Percentiles rank a stretch among this genome's conserved stretches.
These are phyloP conservation scores for Elsinoe arachidis DNA, from an alignment of 2,329 filamentous ascomycete genomes.

Conservation along the genomic window DNA sequence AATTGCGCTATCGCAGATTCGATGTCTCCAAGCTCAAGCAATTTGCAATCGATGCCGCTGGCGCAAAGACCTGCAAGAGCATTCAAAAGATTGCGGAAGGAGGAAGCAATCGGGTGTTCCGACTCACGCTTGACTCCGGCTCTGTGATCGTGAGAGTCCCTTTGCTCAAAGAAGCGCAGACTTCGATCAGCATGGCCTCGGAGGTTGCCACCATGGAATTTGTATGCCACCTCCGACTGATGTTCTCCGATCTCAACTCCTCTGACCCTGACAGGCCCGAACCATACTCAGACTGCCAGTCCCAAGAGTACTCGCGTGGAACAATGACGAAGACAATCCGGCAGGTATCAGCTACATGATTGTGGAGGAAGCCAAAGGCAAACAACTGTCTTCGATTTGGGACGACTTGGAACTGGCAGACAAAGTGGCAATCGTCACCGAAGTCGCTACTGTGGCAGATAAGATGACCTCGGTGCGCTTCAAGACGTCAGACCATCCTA, in stretches of 20 bases:
- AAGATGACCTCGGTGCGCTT: too few species aligned
- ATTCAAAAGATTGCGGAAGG: neutral
- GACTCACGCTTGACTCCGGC: neutral
- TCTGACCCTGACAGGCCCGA: too few species aligned
- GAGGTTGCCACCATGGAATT: neutral
- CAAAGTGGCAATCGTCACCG: too few species aligned
- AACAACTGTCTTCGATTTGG: conserved; percentile 22
- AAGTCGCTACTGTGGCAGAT: too few species aligned
- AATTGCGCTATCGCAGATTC: neutral
- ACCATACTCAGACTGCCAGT: conserved; percentile 21
- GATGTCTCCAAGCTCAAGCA: neutral
- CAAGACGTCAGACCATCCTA: too few species aligned
- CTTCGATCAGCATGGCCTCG: neutral
- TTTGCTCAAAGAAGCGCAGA: neutral
- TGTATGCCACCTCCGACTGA: too few species aligned
- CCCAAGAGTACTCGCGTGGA: conserved; percentile 22
- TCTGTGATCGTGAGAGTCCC: neutral
- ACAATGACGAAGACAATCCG: conserved; percentile 17
- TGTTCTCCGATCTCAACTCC: too few species aligned
- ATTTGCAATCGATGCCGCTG: neutral
- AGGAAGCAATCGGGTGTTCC: neutral
- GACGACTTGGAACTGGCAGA: too few species aligned
- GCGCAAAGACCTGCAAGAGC: neutral
- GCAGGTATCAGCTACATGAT: conserved; percentile 24
- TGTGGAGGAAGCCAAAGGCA: conserved; percentile 28